Conservation (phyloP, 148 eudicot species). For the Cornus suecica region DNA sequence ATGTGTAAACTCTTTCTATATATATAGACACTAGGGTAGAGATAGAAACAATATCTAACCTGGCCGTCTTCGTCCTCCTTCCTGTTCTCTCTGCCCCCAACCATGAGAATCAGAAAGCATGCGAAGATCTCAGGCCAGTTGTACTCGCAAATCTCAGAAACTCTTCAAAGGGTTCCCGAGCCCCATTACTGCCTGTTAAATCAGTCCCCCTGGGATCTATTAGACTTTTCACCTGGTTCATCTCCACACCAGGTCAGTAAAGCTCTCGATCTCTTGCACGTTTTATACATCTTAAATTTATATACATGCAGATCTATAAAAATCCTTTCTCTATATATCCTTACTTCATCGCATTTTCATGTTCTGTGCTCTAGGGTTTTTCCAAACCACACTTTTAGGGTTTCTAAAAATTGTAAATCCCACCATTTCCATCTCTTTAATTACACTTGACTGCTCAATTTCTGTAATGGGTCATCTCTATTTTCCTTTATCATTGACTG, state of each 20-base stretch:
- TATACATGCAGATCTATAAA: constrained; percentile 12
- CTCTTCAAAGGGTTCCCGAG: neutral
- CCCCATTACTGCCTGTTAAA: constrained; percentile 25
- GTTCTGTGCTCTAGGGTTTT: constrained; percentile 27
- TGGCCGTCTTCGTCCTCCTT: neutral
- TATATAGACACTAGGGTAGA: neutral
- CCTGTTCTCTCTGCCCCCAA: neutral
- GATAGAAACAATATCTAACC: neutral
- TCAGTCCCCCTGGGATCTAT: constrained; percentile 47
- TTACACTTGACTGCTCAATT: constrained; percentile 9
- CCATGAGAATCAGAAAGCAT: too few relatives aligned
- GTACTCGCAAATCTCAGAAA: neutral
- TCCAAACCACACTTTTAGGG: constrained; percentile 20
- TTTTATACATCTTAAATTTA: neutral
- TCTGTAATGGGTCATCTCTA: neutral
- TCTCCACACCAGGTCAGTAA: constrained; percentile 20
- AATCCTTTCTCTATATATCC: neutral
- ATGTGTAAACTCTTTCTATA: too few relatives aligned
- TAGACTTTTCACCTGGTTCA: constrained; percentile 21
- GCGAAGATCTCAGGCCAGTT: constrained; percentile 15
- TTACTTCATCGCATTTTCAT: constrained; percentile 10
- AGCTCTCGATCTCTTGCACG: neutral
- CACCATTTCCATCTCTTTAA: constrained; percentile 16
- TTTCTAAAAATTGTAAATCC: constrained; percentile 21
- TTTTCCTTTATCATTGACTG: constrained; percentile 8